phyloP scores from a whole-genome alignment of 192 early-diverging fungal species.

The Entrophospora sp. region DNA sequence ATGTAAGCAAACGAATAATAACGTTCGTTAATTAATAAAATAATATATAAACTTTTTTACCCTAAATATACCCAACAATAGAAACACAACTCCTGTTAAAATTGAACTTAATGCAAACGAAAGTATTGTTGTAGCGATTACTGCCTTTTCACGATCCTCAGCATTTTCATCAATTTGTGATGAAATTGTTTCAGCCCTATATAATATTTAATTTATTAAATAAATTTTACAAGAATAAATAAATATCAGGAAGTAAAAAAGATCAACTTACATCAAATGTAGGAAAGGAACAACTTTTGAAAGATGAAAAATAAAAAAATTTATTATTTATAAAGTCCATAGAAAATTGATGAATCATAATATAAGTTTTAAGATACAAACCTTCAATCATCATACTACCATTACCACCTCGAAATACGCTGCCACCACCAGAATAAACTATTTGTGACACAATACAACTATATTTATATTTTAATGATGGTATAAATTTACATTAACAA shows the following conservation, averaged over 20 bases:
- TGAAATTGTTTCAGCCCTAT: conserved; percentile 57
- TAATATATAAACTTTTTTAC: conserved; percentile 43
- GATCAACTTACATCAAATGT: conserved; percentile 60
- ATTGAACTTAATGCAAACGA: conserved; percentile 83
- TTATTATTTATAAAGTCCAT: background rate
- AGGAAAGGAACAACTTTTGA: conserved; percentile 79
- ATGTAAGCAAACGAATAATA: conserved; percentile 38
- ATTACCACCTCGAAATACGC: conserved; percentile 83
- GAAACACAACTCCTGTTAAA: conserved; percentile 82
- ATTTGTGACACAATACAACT: conserved; percentile 60
- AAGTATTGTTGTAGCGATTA: conserved; percentile 84
- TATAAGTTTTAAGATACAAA: background rate
- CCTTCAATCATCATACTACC: conserved; percentile 78
- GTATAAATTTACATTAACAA: background rate
- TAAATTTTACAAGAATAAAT: background rate
- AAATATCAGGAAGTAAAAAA: background rate
- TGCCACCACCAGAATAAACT: conserved; percentile 71
- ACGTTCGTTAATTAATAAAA: background rate
- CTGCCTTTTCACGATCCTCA: conserved; percentile 49
- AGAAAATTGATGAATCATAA: background rate
- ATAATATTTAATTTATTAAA: background rate
- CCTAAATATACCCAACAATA: conserved; percentile 74
- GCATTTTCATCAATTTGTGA: conserved; percentile 45
- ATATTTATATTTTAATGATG: background rate
- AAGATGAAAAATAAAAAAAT: background rate